These are phyloP conservation scores for Spinacia oleracea DNA, from an alignment of 179 eudicot genomes.

Conservation along the genomic window DNA sequence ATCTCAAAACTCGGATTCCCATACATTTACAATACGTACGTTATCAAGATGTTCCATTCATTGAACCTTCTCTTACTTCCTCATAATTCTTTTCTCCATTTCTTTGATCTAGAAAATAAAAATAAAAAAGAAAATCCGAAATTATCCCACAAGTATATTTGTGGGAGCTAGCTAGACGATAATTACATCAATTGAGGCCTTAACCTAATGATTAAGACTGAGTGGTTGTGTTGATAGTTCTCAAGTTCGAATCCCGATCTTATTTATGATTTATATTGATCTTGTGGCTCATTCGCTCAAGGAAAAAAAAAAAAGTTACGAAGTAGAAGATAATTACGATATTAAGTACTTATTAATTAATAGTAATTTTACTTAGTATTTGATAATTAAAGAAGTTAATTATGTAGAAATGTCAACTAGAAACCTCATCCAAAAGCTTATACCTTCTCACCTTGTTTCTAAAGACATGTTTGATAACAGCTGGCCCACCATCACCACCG, in stretches of 20 bases:
- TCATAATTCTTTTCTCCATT: conserved; percentile 3
- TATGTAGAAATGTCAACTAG: conserved; percentile 47
- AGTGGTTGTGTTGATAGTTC: too few species aligned
- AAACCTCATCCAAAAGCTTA: conserved; percentile 72
- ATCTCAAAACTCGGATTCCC: conserved; percentile 21
- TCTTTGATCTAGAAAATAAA: conserved; percentile 1
- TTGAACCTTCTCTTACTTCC: background rate
- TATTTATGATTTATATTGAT: too few species aligned
- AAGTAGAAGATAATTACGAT: too few species aligned
- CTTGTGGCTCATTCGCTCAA: too few species aligned
- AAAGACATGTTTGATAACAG: conserved; percentile 48
- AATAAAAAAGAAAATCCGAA: background rate
- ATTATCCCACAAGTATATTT: background rate
- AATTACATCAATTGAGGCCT: background rate
- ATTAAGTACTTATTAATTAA: too few species aligned
- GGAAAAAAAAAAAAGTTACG: too few species aligned
- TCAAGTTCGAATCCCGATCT: too few species aligned
- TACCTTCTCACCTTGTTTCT: conserved; percentile 81
- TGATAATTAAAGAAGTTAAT: background rate
- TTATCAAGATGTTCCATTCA: conserved; percentile 7
- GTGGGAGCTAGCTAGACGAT: conserved; percentile 12
- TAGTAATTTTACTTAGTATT: background rate
- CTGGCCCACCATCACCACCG: conserved; percentile 23
- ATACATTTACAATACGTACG: background rate
- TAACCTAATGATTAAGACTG: too few species aligned